Base-by-base conservation (phyloP, 2,329 filamentous ascomycete species). In the Simplicillium sp. region DNA sequence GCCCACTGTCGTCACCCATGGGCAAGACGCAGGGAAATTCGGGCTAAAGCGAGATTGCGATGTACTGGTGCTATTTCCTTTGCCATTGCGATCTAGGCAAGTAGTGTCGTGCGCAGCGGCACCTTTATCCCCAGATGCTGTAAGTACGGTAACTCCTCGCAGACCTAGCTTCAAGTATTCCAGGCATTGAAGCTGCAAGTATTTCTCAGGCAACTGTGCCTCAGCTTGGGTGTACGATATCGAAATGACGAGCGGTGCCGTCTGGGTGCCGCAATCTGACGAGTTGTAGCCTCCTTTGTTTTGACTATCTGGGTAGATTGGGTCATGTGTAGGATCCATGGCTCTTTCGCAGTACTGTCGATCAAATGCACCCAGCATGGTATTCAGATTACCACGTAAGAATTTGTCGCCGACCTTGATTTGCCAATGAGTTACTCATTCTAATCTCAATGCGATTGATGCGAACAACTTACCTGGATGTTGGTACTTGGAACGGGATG, bases 81-180 rank as follows among this genome's bases (percentile, higher is more conserved):
- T 16, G 17, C 25, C 20, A 31, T 9, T 9, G 9, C 29, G 29
- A 31, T 31, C 29, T 9, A 31, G 9, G n/a, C 37, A 38, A 4
- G 20, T 29, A 2, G n/a, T 29, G 13, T 13, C 12, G n/a, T 38
- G 18, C 9, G 28, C 25, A 12, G 37, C 37, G 14, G 37, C 14
- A 15, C 37, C 37, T 9, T n/a, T n/a, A 31, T 38, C 37, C 13
- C n/a, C 37, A 8, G 18, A 31, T 12, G n/a, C 18, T 13, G 25
- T 31, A 12, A 38, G 9, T 15, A 38, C 37, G 3, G 37, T 38
- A 15, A 31, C 15, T 12, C 37, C 37, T 32, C 32, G 37, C 7
- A 38, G 20, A 11, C 37, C 37, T 14, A 38, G 28, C 25, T 38
- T 38, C 13, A 38, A 16, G 32, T 29, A 38, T 14, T 38, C 37